Conservation (phyloP, 306 rosid species). For the Luffa aegyptiaca region DNA sequence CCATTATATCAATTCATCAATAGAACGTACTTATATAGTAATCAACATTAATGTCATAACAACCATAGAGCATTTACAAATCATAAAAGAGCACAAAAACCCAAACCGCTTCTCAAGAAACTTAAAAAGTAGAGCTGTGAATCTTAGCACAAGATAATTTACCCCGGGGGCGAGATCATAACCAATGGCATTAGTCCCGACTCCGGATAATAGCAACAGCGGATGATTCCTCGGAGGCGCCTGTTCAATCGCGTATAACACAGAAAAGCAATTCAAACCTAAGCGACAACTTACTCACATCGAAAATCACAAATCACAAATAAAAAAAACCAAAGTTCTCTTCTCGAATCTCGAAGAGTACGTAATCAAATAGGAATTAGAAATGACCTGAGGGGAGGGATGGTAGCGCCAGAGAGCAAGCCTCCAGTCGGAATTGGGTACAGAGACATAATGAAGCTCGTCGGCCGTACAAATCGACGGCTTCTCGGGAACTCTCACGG, state of each 20-base stretch:
- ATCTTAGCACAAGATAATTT: background rate
- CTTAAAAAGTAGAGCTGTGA: background rate
- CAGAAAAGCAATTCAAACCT: background rate
- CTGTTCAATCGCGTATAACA: constrained; percentile 18
- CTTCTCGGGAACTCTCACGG: constrained; percentile 40
- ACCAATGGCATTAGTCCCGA: constrained; percentile 96
- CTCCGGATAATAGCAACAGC: constrained; percentile 76
- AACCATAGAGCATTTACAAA: background rate
- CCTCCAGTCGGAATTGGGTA: constrained; percentile 70
- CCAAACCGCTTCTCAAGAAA: background rate
- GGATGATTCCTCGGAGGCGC: constrained; percentile 89
- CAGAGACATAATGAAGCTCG: constrained; percentile 85
- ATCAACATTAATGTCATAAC: background rate
- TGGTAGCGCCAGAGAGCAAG: constrained; percentile 96
- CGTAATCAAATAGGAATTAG: background rate
- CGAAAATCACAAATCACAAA: background rate
- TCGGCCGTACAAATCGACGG: constrained; percentile 91
- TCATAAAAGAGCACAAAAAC: background rate
- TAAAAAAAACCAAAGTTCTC: background rate
- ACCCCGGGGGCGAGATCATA: constrained; percentile 93
- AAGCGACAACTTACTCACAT: background rate
- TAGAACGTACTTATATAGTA: background rate
- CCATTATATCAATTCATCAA: background rate
- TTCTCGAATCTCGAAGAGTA: background rate
- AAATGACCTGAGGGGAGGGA: constrained; percentile 56